These are phyloP conservation scores for Quercus wislizeni DNA, from an alignment of 306 rosid genomes.

Conservation along the genomic window DNA sequence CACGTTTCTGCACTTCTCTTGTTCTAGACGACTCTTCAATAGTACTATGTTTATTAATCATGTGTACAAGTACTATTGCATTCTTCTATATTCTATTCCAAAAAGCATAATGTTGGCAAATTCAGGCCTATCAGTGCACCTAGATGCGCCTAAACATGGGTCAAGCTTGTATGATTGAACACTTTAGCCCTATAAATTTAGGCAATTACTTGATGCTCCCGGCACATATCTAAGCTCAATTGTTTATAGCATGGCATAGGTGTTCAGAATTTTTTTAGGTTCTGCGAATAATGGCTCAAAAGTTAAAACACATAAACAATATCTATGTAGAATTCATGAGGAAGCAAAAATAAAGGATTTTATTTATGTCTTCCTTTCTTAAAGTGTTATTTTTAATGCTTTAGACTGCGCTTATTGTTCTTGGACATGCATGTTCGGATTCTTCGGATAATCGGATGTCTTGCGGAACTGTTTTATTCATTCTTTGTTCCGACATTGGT, in stretches of 20 bases:
- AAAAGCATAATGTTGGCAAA: background rate
- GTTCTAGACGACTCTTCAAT: background rate
- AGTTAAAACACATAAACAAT: background rate
- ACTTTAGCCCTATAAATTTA: background rate
- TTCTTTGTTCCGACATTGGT: too few species aligned
- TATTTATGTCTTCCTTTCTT: too few species aligned
- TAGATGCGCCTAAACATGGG: background rate
- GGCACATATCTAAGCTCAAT: background rate
- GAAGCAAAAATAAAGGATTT: too few species aligned
- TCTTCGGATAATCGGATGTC: too few species aligned
- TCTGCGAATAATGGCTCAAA: too few species aligned
- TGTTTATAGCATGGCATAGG: background rate
- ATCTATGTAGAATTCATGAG: background rate
- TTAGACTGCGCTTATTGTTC: too few species aligned
- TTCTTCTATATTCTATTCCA: background rate
- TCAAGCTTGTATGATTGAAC: background rate
- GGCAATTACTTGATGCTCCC: background rate
- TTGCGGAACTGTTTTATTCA: too few species aligned
- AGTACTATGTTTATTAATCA: background rate
- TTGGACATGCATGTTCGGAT: too few species aligned
- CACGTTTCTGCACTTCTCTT: background rate
- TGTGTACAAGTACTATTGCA: background rate
- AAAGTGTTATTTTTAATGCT: too few species aligned
- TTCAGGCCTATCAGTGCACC: background rate
- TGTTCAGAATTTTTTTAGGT: too few species aligned